Evolutionary conservation across 495 filamentous ascomycete species (phyloP).

Genomic region (Beverwykella pulmonaria): DNA sequence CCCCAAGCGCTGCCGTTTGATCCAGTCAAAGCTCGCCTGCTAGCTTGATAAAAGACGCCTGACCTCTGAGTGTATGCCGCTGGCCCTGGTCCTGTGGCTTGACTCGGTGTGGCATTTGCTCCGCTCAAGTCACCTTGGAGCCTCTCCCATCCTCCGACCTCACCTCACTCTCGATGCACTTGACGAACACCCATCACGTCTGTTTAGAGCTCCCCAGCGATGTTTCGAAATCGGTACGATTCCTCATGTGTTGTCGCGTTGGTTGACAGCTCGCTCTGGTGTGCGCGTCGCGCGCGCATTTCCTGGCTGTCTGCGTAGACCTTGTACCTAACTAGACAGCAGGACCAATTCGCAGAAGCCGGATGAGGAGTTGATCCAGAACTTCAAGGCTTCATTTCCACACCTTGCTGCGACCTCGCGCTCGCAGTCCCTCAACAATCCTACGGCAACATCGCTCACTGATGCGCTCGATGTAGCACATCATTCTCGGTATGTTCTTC

Average conservation of each 20-base stretch:
- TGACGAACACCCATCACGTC: slow-evolving; percentile 4
- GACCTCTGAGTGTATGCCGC: slow-evolving; percentile 15
- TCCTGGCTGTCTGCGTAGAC: background rate
- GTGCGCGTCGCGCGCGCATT: slow-evolving; percentile 12
- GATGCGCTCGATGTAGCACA: slow-evolving; percentile 47
- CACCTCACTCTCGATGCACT: slow-evolving; percentile 33
- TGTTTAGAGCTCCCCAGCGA: slow-evolving; percentile 37
- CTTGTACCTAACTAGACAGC: slow-evolving; percentile 31
- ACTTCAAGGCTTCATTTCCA: slow-evolving; percentile 79
- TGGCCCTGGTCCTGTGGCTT: slow-evolving; percentile 37
- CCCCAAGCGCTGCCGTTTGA: slow-evolving; percentile 32
- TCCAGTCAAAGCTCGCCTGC: slow-evolving; percentile 24
- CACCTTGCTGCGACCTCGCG: slow-evolving; percentile 55
- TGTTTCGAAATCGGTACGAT: slow-evolving; percentile 51
- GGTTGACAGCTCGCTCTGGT: background rate
- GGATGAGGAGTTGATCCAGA: slow-evolving; percentile 76
- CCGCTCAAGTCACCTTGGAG: slow-evolving; percentile 31
- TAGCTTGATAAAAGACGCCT: slow-evolving; percentile 39
- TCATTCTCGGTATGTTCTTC: slow-evolving; percentile 41
- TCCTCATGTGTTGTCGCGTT: background rate
- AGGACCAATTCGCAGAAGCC: slow-evolving; percentile 89
- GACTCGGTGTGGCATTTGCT: slow-evolving; percentile 35
- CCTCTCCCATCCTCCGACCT: slow-evolving; percentile 30
- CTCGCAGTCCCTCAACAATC: slow-evolving; percentile 35
- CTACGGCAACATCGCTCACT: slow-evolving; percentile 38